A percentile compares a stretch with the other conserved stretches of the same genome.
Evolutionary conservation across 2,329 filamentous ascomycete species (phyloP).

Genomic region (Exophiala aquamarina): DNA sequence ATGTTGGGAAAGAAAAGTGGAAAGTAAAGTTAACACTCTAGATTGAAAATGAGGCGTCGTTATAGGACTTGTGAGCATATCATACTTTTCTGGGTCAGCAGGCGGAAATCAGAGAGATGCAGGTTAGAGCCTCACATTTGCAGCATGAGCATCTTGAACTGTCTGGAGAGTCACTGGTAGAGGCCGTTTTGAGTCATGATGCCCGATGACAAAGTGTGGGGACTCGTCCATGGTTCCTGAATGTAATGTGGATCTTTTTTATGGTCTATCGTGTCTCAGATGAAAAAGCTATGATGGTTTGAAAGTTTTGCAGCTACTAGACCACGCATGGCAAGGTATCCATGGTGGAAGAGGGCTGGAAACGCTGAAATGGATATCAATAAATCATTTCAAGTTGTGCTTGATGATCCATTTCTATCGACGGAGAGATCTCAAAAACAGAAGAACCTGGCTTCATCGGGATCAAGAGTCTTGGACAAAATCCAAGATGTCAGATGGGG

Average conservation of each 20-base stretch:
- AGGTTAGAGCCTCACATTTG: conserved; percentile 45
- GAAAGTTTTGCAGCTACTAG: too few species aligned
- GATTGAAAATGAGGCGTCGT: conserved; percentile 62
- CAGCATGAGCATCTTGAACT: conserved; percentile 57
- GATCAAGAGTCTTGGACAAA: too few species aligned
- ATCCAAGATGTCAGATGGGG: neutral
- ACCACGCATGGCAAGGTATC: too few species aligned
- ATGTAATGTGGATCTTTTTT: too few species aligned
- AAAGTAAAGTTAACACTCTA: conserved; percentile 55
- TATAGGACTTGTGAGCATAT: conserved; percentile 63
- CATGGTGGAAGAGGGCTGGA: too few species aligned
- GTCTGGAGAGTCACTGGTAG: conserved; percentile 50
- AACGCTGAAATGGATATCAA: too few species aligned
- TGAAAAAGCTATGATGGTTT: too few species aligned
- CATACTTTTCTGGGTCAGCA: conserved; percentile 52
- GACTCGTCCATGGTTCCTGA: conserved; percentile 33
- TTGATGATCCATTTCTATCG: too few species aligned
- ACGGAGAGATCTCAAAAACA: too few species aligned
- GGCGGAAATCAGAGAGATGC: neutral
- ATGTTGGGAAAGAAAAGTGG: conserved; percentile 50
- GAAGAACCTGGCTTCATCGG: too few species aligned
- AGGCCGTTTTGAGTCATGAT: conserved; percentile 58
- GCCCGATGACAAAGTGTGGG: conserved; percentile 59
- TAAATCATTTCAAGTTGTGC: too few species aligned
- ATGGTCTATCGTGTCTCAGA: too few species aligned